These are phyloP conservation scores for Pythium monospermum DNA, from an alignment of 352 stramenopile genomes.

Conservation along the genomic window DNA sequence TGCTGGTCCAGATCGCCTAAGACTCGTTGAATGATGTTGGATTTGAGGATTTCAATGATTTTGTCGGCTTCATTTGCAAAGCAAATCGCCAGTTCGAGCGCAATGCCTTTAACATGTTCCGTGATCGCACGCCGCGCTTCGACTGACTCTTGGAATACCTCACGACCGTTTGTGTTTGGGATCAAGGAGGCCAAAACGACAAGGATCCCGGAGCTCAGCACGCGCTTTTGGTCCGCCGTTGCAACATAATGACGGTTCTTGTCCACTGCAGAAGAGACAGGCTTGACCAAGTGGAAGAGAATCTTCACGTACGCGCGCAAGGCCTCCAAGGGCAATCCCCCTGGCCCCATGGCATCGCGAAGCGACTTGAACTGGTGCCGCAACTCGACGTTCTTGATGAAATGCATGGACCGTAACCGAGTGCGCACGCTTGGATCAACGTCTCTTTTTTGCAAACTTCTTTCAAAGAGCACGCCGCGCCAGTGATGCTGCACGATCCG, in stretches of 20 bases:
- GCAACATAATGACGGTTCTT: slow-evolving; percentile 23
- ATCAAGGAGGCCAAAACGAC: slow-evolving; percentile 46
- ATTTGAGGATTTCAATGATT: slow-evolving; percentile 52
- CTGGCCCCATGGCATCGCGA: slow-evolving; percentile 37
- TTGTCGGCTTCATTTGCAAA: slow-evolving; percentile 34
- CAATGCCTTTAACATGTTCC: slow-evolving; percentile 53
- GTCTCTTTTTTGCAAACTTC: slow-evolving; percentile 35
- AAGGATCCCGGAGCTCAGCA: slow-evolving; percentile 50
- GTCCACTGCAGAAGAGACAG: slow-evolving; percentile 11
- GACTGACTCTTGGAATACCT: too few species aligned
- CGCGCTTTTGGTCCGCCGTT: slow-evolving; percentile 41
- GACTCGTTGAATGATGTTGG: slow-evolving; percentile 52
- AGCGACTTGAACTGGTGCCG: slow-evolving; percentile 60
- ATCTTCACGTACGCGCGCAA: slow-evolving; percentile 57
- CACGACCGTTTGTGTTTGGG: slow-evolving; percentile 7
- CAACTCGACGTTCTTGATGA: slow-evolving; percentile 69
- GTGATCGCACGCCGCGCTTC: slow-evolving; percentile 23
- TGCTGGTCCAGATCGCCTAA: slow-evolving; percentile 27
- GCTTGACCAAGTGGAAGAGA: slow-evolving; percentile 45
- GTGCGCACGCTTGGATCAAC: slow-evolving; percentile 43
- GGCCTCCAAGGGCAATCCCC: slow-evolving; percentile 36
- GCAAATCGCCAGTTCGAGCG: slow-evolving; percentile 31
- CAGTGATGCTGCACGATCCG: slow-evolving; percentile 76
- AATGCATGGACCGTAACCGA: slow-evolving; percentile 64
- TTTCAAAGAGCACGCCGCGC: slow-evolving; percentile 57